Evolutionary conservation across 2,329 filamentous ascomycete species (phyloP).

Genomic region (Aspergillus hortae): DNA sequence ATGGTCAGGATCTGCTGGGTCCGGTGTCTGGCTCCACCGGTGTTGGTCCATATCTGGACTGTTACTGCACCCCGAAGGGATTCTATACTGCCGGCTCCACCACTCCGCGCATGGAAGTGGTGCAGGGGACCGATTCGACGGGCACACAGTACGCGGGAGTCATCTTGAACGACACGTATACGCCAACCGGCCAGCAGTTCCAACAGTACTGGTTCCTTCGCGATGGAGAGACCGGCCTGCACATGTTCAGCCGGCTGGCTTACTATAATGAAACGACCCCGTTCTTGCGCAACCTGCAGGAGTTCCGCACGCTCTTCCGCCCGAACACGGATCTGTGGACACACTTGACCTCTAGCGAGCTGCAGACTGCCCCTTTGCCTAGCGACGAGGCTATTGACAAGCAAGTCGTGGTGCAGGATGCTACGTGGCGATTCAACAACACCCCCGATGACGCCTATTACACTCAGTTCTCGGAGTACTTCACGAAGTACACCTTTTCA

Average conservation of each 20-base stretch:
- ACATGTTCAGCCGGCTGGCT: conserved; percentile 58
- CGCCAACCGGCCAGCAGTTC: conserved; percentile 55
- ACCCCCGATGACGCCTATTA: conserved; percentile 55
- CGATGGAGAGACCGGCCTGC: conserved; percentile 60
- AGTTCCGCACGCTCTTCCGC: conserved; percentile 60
- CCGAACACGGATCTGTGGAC: conserved; percentile 61
- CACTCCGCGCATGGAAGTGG: conserved; percentile 48
- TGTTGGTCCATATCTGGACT: conserved; percentile 59
- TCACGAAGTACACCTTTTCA: conserved; percentile 64
- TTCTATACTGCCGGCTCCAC: conserved; percentile 57
- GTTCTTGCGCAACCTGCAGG: conserved; percentile 57
- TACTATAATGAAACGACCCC: conserved; percentile 58
- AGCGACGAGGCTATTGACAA: conserved; percentile 33
- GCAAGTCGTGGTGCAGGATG: conserved; percentile 57
- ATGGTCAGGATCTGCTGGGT: conserved; percentile 54
- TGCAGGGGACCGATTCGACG: conserved; percentile 49
- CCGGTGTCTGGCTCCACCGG: conserved; percentile 42
- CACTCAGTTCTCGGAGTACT: conserved; percentile 56
- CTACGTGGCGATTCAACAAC: conserved; percentile 59
- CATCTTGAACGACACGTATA: conserved; percentile 58
- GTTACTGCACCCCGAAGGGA: conserved; percentile 58
- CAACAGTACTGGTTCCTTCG: conserved; percentile 65
- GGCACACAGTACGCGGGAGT: conserved; percentile 56
- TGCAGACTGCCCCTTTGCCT: conserved; percentile 54
- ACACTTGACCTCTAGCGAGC: conserved; percentile 56